phyloP scores from a whole-genome alignment of 1,284 basidiomycete genomes.

The Austroboletus novae-zelandiae region DNA sequence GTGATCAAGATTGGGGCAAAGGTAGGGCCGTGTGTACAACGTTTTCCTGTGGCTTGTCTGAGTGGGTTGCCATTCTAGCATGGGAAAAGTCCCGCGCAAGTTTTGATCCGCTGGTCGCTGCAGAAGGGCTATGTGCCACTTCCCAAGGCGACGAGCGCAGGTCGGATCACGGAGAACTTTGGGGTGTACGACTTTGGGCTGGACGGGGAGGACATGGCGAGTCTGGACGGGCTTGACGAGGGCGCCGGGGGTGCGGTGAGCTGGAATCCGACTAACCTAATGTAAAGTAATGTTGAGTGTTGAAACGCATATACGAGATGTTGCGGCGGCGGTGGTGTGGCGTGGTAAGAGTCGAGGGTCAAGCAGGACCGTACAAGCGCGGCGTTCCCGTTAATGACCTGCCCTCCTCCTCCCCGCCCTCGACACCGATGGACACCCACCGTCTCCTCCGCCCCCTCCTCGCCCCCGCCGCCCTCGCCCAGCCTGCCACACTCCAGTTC shows the following conservation, averaged over 20 bases:
- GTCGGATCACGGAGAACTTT: conserved; percentile 41
- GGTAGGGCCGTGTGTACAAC: conserved; percentile 13
- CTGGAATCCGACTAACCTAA: conserved; percentile 34
- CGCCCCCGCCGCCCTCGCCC: conserved; percentile 32
- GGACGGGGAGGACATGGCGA: conserved; percentile 35
- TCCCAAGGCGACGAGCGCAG: conserved; percentile 40
- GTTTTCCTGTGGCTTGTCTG: background rate
- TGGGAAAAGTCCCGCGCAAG: conserved; percentile 51
- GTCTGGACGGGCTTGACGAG: conserved; percentile 37
- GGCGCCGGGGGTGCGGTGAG: conserved; percentile 36
- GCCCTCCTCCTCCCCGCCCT: conserved; percentile 3
- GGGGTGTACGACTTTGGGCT: conserved; percentile 42
- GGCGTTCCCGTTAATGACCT: background rate
- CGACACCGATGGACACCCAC: conserved; percentile 20
- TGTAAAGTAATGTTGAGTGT: no score
- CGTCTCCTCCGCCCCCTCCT: conserved; percentile 20
- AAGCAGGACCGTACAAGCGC: background rate
- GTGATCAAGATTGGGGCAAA: conserved; percentile 41
- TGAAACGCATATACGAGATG: no score
- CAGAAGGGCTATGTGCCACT: conserved; percentile 50
- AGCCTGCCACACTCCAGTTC: conserved; percentile 53
- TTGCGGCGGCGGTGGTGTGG: background rate
- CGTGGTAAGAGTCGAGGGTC: background rate
- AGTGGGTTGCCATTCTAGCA: conserved; percentile 14
- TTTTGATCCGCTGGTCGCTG: conserved; percentile 69